phyloP scores from a whole-genome alignment of 2,329 filamentous ascomycete genomes.

The Botrytis deweyae region DNA sequence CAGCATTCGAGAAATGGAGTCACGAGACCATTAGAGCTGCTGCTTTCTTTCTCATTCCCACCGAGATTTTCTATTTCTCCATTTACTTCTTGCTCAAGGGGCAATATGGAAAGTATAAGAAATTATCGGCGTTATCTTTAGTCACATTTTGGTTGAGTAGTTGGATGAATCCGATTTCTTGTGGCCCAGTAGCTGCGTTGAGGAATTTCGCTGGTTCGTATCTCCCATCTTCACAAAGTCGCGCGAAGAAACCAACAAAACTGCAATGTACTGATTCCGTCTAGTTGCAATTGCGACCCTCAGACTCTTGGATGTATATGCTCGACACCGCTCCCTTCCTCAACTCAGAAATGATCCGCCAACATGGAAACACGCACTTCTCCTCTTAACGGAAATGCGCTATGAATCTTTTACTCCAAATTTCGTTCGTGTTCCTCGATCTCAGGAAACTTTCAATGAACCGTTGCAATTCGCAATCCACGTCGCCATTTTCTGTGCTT shows the following conservation, averaged over 20 bases:
- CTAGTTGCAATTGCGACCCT: constrained; percentile 42
- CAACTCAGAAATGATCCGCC: constrained; percentile 29
- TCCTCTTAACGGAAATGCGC: constrained; percentile 44
- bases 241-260: not conserved
- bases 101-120: constrained; percentile 30
- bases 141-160: constrained; percentile 35
- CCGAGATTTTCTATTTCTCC: constrained; percentile 38
- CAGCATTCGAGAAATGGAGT: constrained; percentile 31
- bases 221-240: not conserved
- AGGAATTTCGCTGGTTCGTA: constrained; percentile 41
- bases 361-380: constrained; percentile 38
- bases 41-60: constrained; percentile 36
- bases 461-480: constrained; percentile 41
- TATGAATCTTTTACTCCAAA: constrained; percentile 47
- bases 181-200: constrained; percentile 37
- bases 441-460: constrained; percentile 42
- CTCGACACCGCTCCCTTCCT: constrained; percentile 39
- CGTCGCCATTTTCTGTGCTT: constrained; percentile 37
- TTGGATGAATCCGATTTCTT: constrained; percentile 38
- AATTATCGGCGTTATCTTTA: constrained; percentile 32
- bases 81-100: constrained; percentile 38
- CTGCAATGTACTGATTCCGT: not conserved
- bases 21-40: constrained; percentile 34
- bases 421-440: constrained; percentile 38
- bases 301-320: constrained; percentile 45